Base-by-base conservation (phyloP, 2,329 filamentous ascomycete species). In the Raffaelea albimanens region DNA sequence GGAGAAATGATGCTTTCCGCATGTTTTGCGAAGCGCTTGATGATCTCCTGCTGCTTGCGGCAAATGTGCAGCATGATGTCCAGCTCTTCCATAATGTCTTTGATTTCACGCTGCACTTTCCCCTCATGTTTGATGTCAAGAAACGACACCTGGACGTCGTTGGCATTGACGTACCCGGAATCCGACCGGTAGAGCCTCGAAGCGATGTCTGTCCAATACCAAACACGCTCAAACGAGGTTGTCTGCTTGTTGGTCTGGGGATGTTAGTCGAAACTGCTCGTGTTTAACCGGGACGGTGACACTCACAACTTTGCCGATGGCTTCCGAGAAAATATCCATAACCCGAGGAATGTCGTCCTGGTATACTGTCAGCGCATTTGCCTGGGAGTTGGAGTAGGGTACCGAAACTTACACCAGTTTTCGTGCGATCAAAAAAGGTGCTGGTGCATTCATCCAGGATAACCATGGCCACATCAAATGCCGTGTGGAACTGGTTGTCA, bases 11-110 rank as follows among this genome's bases (percentile, higher is more conserved):
- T 54, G 21, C 21, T 36, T 18, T 56, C 52, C 1, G 55, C 57
- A 29, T 60, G 53, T 22, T 50, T 50, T 1, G 56, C 54, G 46
- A 61, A 64, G 3, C 52, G 51, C 19, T 57, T 56, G 3, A 66
- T 46, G 0, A 65, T 57, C 3, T 63, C 58, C 2, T 50, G 41
- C 36, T 70, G 69, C n/a, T 62, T 59, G 5, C 58, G 59, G 4
- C 59, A 56, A 14, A 73, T 59, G 14, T 63, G 59, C 0, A 66
- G 56, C 59, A 74, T 71, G 45, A 73, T 73, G 9, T 67, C 64
- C 0, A 75, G 60, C 50, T 75, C 70, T 14, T 73, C 70, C 1
- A 67, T 54, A 20, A 73, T 70, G 39, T 73, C 70, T 43, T 70
- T 68, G 10, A 69, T 65, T 44, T 73, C 70, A 0, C 60, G 56